Evolutionary conservation across 495 filamentous ascomycete genomes (phyloP), one percentile per base, ranked within the genome.

Genomic region (Penicillium malachiteum): DNA sequence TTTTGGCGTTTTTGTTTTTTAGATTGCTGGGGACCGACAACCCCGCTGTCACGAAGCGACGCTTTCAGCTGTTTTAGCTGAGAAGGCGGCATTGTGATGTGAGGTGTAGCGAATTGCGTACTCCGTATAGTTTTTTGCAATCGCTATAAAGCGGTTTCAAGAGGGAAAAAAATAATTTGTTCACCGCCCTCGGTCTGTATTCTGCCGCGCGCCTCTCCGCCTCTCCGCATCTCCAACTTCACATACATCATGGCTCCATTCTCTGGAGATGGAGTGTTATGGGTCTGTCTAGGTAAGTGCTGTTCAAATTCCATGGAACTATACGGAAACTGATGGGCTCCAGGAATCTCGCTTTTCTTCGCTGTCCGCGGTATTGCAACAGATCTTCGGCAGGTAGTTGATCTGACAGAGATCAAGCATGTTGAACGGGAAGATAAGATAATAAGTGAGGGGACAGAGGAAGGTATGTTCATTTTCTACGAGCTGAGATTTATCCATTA

Each of bases 31-130:
- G 89, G 91, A 3, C 91, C 89, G 44, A 91, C 85, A 32, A 97
- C 85, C 18, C 94, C 93, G 54, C 91, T 89, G 31, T 95, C 89
- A 54, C 84, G 81, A 11, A 98, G 80, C 6, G 92, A 96, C 54
- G 87, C 78, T 73, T 96, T 98, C 13, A 98, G 82, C 73, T 91
- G 91, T 72, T 97, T 97, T 14, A 98, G 80, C 73, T 98, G 94
- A 7, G 94, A 98, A 56, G 92, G 90, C 51, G 93, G 82, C 94
- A 98, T 98, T 55, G 60, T 77, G 64, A 61, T 39, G 52, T 62
- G 43, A 34, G 33, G 30, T 39, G 47, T 33, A 54, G 45, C n/a
- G 38, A 42, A 42, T 32, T 43, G 40, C 40, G 46, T n/a, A n/a
- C n/a, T n/a, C n/a, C n/a, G n/a, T 49, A 38, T 56, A 56, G 56